A percentile compares a stretch with the other conserved stretches of the same genome.
Conservation (phyloP, 306 rosid genomes). For the Clitoria ternatea region DNA sequence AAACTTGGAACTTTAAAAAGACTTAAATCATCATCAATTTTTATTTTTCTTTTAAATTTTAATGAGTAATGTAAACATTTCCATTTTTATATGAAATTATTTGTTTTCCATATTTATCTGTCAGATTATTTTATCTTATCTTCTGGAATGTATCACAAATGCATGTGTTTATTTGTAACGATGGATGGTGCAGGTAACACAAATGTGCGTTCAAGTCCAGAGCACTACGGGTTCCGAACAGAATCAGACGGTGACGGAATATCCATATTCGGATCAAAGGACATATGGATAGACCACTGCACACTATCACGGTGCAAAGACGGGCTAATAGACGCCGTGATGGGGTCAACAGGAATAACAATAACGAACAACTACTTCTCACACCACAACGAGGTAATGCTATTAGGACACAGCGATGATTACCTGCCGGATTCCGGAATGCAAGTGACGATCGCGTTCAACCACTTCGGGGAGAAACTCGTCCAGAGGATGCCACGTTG, state of each 20-base stretch:
- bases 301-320: conserved; percentile 81
- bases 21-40: too few species aligned
- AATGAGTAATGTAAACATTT: too few species aligned
- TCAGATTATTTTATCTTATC: too few species aligned
- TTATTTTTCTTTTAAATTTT: too few species aligned
- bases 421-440: conserved; percentile 83
- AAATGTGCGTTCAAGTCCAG: conserved; percentile 82
- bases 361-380: conserved; percentile 85
- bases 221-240: conserved; percentile 78
- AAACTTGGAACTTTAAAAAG: too few species aligned
- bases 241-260: conserved; percentile 87
- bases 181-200: conserved; percentile 47
- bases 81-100: too few species aligned
- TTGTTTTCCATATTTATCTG: too few species aligned
- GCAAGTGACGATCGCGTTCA: conserved; percentile 96
- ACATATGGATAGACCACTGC: conserved; percentile 93
- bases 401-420: conserved; percentile 79
- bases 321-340: conserved; percentile 77
- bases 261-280: conserved; percentile 80
- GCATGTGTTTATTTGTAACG: too few species aligned
- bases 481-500: conserved; percentile 94
- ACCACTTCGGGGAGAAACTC: conserved; percentile 76
- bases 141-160: too few species aligned
- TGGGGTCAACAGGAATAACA: conserved; percentile 88
- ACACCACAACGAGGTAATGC: conserved; percentile 90